Evolutionary conservation across 176 grass and related monocot genomes (phyloP), one percentile per base, ranked within the genome.

Genomic region (Echinochloa phyllopogon): DNA sequence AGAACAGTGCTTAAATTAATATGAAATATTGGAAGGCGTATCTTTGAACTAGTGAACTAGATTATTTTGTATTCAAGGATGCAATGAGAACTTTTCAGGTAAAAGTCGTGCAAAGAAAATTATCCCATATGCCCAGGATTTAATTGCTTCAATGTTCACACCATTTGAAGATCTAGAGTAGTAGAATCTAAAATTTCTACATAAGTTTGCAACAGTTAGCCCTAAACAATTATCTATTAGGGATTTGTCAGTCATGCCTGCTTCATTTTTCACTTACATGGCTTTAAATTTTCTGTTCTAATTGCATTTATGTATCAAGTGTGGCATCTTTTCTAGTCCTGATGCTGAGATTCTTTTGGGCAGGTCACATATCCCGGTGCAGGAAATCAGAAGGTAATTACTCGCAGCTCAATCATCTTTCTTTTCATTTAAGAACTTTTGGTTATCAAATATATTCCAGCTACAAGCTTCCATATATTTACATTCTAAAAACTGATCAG

Each of bases 331-430:
- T 74, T 63, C 18, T 71, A 58, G 37, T 39, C 64, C 53, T 77
- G 3, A 77, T 14, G 49, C 12, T 68, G 36, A 27, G 47, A 20
- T 61, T 65, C 23, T 72, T 61, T 15, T 85, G 87, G 82, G 16
- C 82, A 98, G 95, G 91, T 91, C 17, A 84, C 60, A 10, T 83
- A 88, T 93, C 51, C 81, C 84, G 86, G 82, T 81, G 9, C 65
- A 79, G 92, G 86, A 82, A 91, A 84, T 53, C n/a, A 53, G 75
- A 98, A 94, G 95, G 95, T 98, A 88, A 65, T 61, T 65, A 16
- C 27, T 14, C 5, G 6, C 21, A 24, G 21, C n/a, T 59, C n/a
- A 59, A 23, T 59, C 56, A 59, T 24, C 21, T 59, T 59, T 59
- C n/a, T 24, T 59, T 59, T 59, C 56, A 60, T 60, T 25, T 60